A percentile compares a stretch with the other conserved stretches of the same genome.
Conservation (phyloP, 441 rosid genomes). For the Breynia disticha region DNA sequence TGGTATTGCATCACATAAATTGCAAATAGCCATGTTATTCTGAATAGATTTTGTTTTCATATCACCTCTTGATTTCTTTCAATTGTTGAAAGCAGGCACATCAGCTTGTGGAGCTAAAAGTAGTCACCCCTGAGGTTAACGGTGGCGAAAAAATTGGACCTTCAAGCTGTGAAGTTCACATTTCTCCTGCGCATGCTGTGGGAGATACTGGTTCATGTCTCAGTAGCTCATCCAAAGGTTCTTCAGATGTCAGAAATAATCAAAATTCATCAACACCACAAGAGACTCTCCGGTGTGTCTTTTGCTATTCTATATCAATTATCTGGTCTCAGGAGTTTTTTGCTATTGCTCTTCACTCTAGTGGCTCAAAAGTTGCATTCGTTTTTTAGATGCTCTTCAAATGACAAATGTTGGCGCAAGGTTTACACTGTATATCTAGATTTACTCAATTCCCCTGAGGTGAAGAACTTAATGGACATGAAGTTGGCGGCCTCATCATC, state of each 20-base stretch:
- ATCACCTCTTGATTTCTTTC: constrained; percentile 7
- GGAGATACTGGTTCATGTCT: constrained; percentile 24
- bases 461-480: constrained; percentile 22
- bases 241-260: constrained; percentile 18
- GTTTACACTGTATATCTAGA: constrained; percentile 68
- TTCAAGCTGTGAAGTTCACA: constrained; percentile 33
- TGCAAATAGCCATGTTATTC: constrained; percentile 6
- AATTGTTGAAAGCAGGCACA: constrained; percentile 11
- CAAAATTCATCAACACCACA: constrained; percentile 26
- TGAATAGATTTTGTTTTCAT: constrained; percentile 10
- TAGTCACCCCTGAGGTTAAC: constrained; percentile 23
- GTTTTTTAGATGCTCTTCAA: constrained; percentile 24
- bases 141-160: constrained; percentile 23
- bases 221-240: constrained; percentile 33
- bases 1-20: too few species aligned
- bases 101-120: constrained; percentile 27
- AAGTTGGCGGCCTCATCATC: constrained; percentile 21
- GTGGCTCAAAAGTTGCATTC: constrained; percentile 10
- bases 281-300: constrained; percentile 27
- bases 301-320: constrained; percentile 2
- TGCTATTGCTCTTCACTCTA: constrained; percentile 6
- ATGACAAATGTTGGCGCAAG: constrained; percentile 53
- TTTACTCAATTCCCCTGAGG: constrained; percentile 49
- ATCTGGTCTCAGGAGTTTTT: constrained; percentile 8
- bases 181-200: constrained; percentile 28